Evolutionary conservation across 2,329 filamentous ascomycete genomes (phyloP).

Genomic region (Exophiala sideris): DNA sequence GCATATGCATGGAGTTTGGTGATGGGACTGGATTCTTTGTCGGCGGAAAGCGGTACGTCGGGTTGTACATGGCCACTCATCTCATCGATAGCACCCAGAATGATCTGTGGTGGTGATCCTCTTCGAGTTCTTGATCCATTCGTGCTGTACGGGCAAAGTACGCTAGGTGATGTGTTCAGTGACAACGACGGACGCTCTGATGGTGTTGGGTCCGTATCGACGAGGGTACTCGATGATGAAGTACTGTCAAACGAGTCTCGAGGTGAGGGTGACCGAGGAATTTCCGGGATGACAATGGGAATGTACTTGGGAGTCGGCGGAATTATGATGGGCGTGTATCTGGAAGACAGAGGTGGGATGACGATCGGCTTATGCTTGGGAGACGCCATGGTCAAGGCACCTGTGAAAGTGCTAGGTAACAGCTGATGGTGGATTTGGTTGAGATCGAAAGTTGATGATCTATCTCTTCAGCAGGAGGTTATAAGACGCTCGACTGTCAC

Average conservation of each 20-base stretch:
- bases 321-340: slow-evolving; percentile 8
- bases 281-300: slow-evolving; percentile 3
- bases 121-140: slow-evolving; percentile 3
- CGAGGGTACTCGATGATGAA: slow-evolving; percentile 17
- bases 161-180: not conserved
- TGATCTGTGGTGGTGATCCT: slow-evolving; percentile 13
- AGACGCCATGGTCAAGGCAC: too few relatives aligned
- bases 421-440: too few relatives aligned
- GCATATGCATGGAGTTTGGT: slow-evolving; percentile 21
- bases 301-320: slow-evolving; percentile 4
- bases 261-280: slow-evolving; percentile 14
- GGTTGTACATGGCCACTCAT: slow-evolving; percentile 17
- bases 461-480: too few relatives aligned
- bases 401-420: too few relatives aligned
- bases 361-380: not conserved
- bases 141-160: slow-evolving; percentile 13
- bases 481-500: too few relatives aligned
- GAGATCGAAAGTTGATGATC: too few relatives aligned
- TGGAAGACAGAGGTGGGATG: not conserved
- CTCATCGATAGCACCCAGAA: slow-evolving; percentile 23
- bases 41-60: slow-evolving; percentile 8
- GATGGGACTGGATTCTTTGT: slow-evolving; percentile 14
- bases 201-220: slow-evolving; percentile 5
- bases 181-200: slow-evolving; percentile 5
- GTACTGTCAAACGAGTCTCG: slow-evolving; percentile 12